Percentiles rank a stretch among this genome's conserved stretches.
phyloP scores from a whole-genome alignment of 2,329 filamentous ascomycete species.

The Daldinia sp. region DNA sequence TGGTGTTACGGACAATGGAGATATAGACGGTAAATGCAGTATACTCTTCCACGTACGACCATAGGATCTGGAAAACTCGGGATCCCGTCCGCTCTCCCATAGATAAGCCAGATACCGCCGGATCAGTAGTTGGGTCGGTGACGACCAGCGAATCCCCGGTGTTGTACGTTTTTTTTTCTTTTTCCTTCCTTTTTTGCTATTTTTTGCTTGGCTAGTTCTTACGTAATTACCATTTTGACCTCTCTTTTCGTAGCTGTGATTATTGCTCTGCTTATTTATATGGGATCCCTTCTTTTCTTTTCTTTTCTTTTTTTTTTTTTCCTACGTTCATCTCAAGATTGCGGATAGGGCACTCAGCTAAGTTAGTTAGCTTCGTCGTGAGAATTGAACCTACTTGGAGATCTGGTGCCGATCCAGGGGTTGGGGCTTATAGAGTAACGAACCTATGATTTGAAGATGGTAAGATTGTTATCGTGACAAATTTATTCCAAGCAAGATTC shows the following conservation, averaged over 20 bases:
- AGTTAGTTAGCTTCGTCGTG: too few relatives aligned
- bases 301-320: too few relatives aligned
- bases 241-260: too few relatives aligned
- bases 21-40: not conserved
- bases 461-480: not conserved
- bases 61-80: not conserved
- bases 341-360: too few relatives aligned
- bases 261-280: too few relatives aligned
- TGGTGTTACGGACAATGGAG: not conserved
- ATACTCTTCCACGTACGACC: not conserved
- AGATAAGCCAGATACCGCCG: not conserved
- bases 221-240: too few relatives aligned
- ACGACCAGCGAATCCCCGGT: conserved; percentile 1
- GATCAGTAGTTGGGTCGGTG: conserved; percentile 1
- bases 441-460: not conserved
- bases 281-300: too few relatives aligned
- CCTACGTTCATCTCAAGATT: too few relatives aligned
- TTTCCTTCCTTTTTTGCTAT: not conserved
- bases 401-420: not conserved
- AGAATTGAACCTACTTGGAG: too few relatives aligned
- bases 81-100: not conserved
- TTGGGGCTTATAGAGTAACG: too few relatives aligned
- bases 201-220: not conserved
- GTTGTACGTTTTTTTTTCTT: not conserved
- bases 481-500: too few relatives aligned